Evolutionary conservation across 352 stramenopile species (phyloP).

Genomic region (Phytopythium helicoides): DNA sequence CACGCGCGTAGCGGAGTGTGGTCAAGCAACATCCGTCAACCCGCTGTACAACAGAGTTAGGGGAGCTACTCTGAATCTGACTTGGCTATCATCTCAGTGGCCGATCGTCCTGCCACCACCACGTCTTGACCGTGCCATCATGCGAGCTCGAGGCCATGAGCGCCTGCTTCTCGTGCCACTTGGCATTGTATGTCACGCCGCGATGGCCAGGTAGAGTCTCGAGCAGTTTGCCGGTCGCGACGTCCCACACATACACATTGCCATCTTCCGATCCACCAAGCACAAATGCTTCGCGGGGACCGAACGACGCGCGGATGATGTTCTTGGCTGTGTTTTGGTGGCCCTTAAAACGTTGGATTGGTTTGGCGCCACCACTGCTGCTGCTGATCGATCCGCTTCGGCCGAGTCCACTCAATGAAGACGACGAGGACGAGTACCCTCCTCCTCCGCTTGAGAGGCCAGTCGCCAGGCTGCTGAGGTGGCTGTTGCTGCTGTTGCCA

Average conservation of each 20-base stretch:
- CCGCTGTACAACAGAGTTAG: background rate
- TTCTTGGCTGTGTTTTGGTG: slow-evolving; percentile 91
- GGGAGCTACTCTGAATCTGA: background rate
- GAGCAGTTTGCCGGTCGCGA: slow-evolving; percentile 80
- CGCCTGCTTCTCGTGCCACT: slow-evolving; percentile 85
- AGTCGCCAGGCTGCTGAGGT: slow-evolving; percentile 1
- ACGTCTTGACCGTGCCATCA: slow-evolving; percentile 87
- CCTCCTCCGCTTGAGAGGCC: slow-evolving; percentile 2
- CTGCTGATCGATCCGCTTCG: slow-evolving; percentile 6
- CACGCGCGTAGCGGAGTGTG: too few species aligned
- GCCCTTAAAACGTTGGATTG: slow-evolving; percentile 85
- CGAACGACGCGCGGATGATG: slow-evolving; percentile 81
- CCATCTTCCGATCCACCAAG: slow-evolving; percentile 84
- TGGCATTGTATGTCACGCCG: slow-evolving; percentile 82
- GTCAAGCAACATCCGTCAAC: background rate
- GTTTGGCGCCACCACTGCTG: slow-evolving; percentile 53
- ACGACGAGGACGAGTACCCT: slow-evolving; percentile 7
- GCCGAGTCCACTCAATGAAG: background rate
- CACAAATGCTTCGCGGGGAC: slow-evolving; percentile 83
- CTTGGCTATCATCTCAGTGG: slow-evolving; percentile 24
- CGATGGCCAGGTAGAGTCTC: slow-evolving; percentile 75
- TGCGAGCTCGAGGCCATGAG: slow-evolving; percentile 84
- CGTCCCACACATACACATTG: slow-evolving; percentile 87
- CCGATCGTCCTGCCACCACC: slow-evolving; percentile 83
- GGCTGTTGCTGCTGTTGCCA: background rate